phyloP scores from a whole-genome alignment of 495 filamentous ascomycete species.

The Copromyces sp. region DNA sequence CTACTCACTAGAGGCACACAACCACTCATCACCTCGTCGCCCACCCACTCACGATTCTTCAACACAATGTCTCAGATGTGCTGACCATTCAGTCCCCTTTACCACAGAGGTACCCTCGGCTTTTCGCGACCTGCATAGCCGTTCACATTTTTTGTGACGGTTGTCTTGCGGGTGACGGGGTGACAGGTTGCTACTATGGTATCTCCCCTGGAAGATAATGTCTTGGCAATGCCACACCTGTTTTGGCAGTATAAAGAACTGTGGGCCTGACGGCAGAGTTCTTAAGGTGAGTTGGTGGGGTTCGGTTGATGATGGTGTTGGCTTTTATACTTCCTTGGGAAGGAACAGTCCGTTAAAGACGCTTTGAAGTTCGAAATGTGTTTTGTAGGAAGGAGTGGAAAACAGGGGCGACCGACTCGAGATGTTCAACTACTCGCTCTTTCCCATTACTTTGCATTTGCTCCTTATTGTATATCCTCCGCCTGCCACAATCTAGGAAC shows the following conservation, averaged over 20 bases:
- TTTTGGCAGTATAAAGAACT: neutral
- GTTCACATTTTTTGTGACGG: conserved; percentile 5
- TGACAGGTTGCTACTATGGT: neutral
- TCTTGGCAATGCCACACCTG: neutral
- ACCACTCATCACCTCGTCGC: neutral
- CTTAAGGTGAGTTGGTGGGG: neutral
- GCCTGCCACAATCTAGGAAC: neutral
- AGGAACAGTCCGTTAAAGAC: neutral
- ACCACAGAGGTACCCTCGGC: conserved; percentile 2
- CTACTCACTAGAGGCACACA: neutral
- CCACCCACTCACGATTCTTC: neutral
- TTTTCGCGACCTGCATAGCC: conserved; percentile 17
- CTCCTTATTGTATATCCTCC: neutral
- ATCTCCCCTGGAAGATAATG: neutral
- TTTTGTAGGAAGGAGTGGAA: neutral
- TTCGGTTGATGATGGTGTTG: neutral
- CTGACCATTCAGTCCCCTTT: neutral
- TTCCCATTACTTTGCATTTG: neutral
- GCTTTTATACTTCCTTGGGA: neutral
- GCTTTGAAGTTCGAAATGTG: neutral
- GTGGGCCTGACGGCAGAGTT: neutral
- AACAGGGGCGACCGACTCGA: neutral
- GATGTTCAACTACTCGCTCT: neutral
- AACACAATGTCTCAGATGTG: neutral
- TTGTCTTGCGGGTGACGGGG: neutral